Evolutionary conservation across 2,329 filamentous ascomycete species (phyloP), one percentile per base, ranked within the genome.

Genomic region (Ceratocystis eucalypticola): DNA sequence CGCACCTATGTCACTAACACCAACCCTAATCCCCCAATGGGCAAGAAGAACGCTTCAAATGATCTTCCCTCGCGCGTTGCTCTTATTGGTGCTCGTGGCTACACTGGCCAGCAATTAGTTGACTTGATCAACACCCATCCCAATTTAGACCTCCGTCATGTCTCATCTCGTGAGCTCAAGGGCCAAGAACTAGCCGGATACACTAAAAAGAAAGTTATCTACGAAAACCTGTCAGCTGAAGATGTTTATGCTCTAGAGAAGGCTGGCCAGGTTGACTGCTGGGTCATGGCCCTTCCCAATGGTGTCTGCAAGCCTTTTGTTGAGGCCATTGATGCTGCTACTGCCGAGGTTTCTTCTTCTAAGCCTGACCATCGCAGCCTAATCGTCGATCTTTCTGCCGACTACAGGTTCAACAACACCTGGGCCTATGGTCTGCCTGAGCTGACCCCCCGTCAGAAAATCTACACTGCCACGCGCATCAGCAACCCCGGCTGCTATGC

Each of bases 211-310:
- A 86, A 95, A 69, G 89, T 99, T 71, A 90, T 85, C 69, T 99
- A 99, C 76, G 91, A 96, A 76, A 96, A 91, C 75, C 80, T 97
- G 57, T 86, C 84, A 66, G 84, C 91, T 5, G 93, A 97, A 70
- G 93, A 97, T 71, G 87, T 96, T 12, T 85, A 86, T 69, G 82
- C 86, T 67, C 90, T 97, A 84, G 89, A 94, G 69, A 86, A 88
- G 74, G 85, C 87, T 41, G 88, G 89, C 64, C 84, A 92, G 72
- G 86, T 97, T 62, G 93, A 97, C 78, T 94, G 89, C 77, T 97
- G 92, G 92, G 89, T 97, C 57, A 94, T 97, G 89, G 94, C 94
- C 45, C 84, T 97, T 37, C 94, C 93, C 57, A 99, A 97, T 73
- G 89, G 90, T 69, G 91, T 96, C 62, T 96, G 91, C 84, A 89